Evolutionary conservation across 805 yeast genomes (phyloP).

Genomic region (Kazachstania martiniae): DNA sequence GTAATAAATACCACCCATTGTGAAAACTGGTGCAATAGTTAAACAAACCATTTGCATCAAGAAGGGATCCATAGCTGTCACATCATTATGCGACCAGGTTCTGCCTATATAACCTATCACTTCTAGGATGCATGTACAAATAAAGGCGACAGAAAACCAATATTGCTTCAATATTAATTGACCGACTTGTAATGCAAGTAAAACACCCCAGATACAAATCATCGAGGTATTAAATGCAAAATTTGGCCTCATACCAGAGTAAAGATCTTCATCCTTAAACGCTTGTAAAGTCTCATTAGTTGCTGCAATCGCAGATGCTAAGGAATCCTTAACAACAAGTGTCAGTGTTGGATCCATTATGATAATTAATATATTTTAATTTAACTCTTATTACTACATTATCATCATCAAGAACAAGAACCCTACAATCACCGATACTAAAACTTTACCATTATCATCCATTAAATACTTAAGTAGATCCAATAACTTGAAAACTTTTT

Average conservation of each 20-base stretch:
- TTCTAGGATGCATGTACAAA: conserved; percentile 49
- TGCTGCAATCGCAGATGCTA: conserved; percentile 47
- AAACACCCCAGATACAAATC: conserved; percentile 41
- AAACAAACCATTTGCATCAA: conserved; percentile 56
- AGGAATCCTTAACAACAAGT: too few relatives aligned
- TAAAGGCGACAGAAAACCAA: conserved; percentile 56
- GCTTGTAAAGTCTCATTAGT: conserved; percentile 26
- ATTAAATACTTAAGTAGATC: too few relatives aligned
- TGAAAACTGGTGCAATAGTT: conserved; percentile 72
- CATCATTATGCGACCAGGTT: conserved; percentile 33
- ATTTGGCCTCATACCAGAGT: conserved; percentile 38
- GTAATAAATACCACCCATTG: conserved; percentile 76
- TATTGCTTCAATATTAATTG: conserved; percentile 41
- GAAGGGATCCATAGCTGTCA: conserved; percentile 31
- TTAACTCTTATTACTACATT: too few relatives aligned
- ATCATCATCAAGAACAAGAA: too few relatives aligned
- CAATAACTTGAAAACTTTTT: too few relatives aligned
- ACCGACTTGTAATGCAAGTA: conserved; percentile 34
- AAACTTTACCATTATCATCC: too few relatives aligned
- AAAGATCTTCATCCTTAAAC: conserved; percentile 20
- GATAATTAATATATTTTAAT: too few relatives aligned
- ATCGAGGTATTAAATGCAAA: conserved; percentile 49
- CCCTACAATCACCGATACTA: too few relatives aligned
- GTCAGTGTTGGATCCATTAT: too few relatives aligned
- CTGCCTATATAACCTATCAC: conserved; percentile 61